Percentiles rank a stretch among this genome's conserved stretches.
phyloP scores from a whole-genome alignment of 2,329 filamentous ascomycete species.

The Paracamarosporium sp. region DNA sequence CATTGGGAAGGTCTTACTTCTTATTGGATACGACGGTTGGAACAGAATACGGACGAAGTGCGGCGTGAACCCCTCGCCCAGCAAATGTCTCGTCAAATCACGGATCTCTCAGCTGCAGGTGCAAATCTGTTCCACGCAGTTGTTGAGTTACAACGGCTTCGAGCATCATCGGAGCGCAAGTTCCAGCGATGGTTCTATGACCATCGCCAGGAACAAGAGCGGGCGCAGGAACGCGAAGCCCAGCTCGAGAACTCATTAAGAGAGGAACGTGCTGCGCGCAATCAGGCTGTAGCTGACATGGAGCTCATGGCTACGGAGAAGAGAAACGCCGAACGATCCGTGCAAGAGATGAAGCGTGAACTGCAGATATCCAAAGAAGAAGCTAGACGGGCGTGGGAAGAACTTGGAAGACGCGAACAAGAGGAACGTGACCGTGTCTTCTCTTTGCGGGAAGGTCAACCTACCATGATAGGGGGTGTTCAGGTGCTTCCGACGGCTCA shows the following conservation, averaged over 20 bases:
- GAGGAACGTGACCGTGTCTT: conserved; percentile 87
- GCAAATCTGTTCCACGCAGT: conserved; percentile 98
- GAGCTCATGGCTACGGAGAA: conserved; percentile 74
- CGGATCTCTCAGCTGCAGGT: conserved; percentile 93
- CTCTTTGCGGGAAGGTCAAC: conserved; percentile 85
- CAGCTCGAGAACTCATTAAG: conserved; percentile 79
- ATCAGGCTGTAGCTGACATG: conserved; percentile 70
- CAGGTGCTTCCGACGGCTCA: conserved; percentile 94
- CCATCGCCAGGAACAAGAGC: conserved; percentile 86
- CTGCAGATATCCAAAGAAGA: conserved; percentile 95
- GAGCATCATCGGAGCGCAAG: conserved; percentile 94
- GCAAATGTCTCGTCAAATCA: conserved; percentile 91
- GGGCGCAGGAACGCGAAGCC: conserved; percentile 79
- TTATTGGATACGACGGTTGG: conserved; percentile 93
- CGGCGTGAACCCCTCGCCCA: conserved; percentile 82
- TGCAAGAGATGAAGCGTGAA: conserved; percentile 92
- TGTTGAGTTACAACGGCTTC: conserved; percentile 90
- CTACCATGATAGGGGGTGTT: conserved; percentile 89
- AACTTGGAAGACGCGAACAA: conserved; percentile 89
- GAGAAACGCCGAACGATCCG: conserved; percentile 73
- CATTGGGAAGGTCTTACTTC: conserved; percentile 98
- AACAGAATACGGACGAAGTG: conserved; percentile 88
- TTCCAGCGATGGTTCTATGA: conserved; percentile 99
- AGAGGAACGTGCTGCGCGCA: conserved; percentile 73
- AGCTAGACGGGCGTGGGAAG: conserved; percentile 94